Evolutionary conservation across 192 early-diverging fungal genomes (phyloP).

Genomic region (Phycomyces blakesleeanus): DNA sequence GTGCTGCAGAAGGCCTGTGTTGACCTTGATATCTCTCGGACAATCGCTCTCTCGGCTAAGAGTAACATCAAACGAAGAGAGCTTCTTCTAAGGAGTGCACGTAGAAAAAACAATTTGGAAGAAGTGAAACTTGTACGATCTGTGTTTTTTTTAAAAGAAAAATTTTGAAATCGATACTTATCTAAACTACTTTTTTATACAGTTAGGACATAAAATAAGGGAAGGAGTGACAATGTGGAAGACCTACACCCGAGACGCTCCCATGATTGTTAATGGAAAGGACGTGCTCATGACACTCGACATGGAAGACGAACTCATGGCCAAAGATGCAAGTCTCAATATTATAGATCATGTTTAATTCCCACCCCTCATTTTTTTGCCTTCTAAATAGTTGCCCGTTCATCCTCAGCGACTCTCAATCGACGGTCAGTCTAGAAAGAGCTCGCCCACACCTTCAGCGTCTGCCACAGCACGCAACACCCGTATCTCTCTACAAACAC

Average conservation of each 20-base stretch:
- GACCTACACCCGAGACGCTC: constrained; percentile 41
- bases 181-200: neutral
- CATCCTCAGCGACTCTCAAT: constrained; percentile 12
- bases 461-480: neutral
- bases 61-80: constrained; percentile 31
- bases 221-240: constrained; percentile 48
- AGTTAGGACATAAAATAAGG: constrained; percentile 23
- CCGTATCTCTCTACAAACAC: neutral
- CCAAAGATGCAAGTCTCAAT: constrained; percentile 13
- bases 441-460: constrained; percentile 2
- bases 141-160: too few relatives aligned
- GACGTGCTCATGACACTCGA: constrained; percentile 15
- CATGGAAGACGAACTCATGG: constrained; percentile 14
- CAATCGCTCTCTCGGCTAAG: constrained; percentile 31
- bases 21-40: constrained; percentile 30
- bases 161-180: neutral
- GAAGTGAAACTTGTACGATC: constrained; percentile 28
- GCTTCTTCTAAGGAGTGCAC: constrained; percentile 21
- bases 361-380: too few relatives aligned
- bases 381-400: neutral
- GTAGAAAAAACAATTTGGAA: constrained; percentile 14
- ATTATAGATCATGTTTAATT: neutral
- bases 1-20: constrained; percentile 32
- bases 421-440: neutral
- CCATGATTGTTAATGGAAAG: constrained; percentile 20